Evolutionary conservation across 306 rosid genomes (phyloP).

Genomic region (Purshia tridentata): DNA sequence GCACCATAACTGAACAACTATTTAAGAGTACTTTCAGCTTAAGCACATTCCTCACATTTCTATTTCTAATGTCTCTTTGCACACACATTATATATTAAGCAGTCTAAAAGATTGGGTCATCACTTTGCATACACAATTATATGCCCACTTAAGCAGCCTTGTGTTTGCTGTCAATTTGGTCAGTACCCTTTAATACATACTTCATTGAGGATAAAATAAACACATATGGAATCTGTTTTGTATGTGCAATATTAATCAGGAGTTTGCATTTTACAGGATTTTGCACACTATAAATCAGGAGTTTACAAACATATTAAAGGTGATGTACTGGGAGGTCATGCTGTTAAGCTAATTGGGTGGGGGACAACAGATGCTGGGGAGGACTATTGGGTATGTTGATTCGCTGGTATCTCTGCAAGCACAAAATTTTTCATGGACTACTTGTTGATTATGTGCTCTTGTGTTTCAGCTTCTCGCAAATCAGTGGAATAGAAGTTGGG

Average conservation of each 20-base stretch:
- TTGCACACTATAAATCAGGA: constrained; percentile 96
- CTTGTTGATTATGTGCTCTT: constrained; percentile 27
- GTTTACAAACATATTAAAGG: constrained; percentile 90
- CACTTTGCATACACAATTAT: neutral
- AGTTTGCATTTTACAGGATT: constrained; percentile 90
- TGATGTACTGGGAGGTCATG: constrained; percentile 79
- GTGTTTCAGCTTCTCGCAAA: constrained; percentile 87
- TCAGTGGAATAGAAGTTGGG: constrained; percentile 96
- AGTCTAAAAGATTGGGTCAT: neutral
- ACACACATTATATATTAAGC: too few relatives aligned
- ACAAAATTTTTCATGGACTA: neutral
- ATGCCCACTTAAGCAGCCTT: neutral
- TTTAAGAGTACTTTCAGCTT: neutral
- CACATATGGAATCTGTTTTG: neutral
- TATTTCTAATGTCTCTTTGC: too few relatives aligned
- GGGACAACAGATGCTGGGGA: constrained; percentile 80
- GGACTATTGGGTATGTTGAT: constrained; percentile 80
- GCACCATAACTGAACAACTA: neutral
- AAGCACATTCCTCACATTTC: neutral
- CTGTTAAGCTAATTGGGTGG: constrained; percentile 95
- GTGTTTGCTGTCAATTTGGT: neutral
- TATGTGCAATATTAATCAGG: constrained; percentile 51
- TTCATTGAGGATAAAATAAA: neutral
- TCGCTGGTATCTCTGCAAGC: constrained; percentile 13
- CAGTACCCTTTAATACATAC: neutral